Evolutionary conservation across 208 protist genomes (phyloP).

Genomic region (Herpetomonas muscarum): DNA sequence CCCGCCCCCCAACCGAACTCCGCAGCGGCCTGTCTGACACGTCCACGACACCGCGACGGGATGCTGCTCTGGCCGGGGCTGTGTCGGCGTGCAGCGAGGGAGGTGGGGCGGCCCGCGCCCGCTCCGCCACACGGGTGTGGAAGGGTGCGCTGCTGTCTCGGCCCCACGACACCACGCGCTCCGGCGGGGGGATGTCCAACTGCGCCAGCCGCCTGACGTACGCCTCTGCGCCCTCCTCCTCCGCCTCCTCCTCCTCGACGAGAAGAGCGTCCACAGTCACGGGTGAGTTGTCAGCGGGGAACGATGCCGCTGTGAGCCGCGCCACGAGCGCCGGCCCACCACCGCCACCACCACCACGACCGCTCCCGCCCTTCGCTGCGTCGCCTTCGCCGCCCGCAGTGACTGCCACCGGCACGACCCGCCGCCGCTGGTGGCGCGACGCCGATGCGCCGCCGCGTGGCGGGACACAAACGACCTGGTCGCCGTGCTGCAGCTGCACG

Average conservation of each 20-base stretch:
- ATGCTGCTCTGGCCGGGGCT: not conserved
- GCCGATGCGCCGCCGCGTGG: too few species aligned
- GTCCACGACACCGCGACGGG: too few species aligned
- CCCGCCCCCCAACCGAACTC: too few species aligned
- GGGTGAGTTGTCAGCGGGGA: too few species aligned
- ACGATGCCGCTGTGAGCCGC: too few species aligned
- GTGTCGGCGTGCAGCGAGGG: not conserved
- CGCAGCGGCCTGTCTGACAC: too few species aligned
- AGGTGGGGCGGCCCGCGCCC: not conserved
- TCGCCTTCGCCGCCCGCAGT: not conserved
- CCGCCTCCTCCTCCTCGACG: not conserved
- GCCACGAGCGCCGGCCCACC: too few species aligned
- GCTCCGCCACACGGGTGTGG: not conserved
- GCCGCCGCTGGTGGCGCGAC: too few species aligned
- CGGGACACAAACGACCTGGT: too few species aligned
- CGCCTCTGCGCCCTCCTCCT: conserved; percentile 6
- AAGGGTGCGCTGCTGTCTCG: not conserved
- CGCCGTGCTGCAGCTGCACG: too few species aligned
- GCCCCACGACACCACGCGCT: conserved; percentile 2
- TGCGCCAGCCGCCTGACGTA: not conserved
- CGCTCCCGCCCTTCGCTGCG: not conserved
- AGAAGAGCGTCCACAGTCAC: not conserved
- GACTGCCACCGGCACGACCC: not conserved
- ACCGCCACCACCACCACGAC: conserved; percentile 37
- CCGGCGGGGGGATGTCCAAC: conserved; percentile 1